Evolutionary conservation across 306 rosid genomes (phyloP).

Genomic region (Pterocarpus santalinus): DNA sequence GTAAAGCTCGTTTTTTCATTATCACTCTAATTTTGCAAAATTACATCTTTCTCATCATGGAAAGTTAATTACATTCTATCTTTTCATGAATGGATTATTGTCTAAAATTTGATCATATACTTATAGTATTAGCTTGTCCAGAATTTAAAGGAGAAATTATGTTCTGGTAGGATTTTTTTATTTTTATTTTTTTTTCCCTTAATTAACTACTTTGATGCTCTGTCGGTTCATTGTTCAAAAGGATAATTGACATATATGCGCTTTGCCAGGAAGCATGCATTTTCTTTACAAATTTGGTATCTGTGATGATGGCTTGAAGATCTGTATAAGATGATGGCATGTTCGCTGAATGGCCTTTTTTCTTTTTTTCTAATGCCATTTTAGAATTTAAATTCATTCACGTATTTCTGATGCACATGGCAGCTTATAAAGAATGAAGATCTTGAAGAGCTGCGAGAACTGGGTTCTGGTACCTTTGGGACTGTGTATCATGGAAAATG

Average conservation of each 20-base stretch:
- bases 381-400: slow-evolving; percentile 20
- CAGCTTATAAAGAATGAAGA: slow-evolving; percentile 88
- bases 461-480: slow-evolving; percentile 96
- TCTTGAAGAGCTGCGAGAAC: slow-evolving; percentile 89
- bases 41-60: slow-evolving; percentile 5
- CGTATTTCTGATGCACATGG: slow-evolving; percentile 47
- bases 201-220: slow-evolving; percentile 4
- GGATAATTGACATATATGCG: not conserved
- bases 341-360: not conserved
- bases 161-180: not conserved
- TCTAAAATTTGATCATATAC: slow-evolving; percentile 9
- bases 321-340: slow-evolving; percentile 16
- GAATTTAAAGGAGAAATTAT: slow-evolving; percentile 13
- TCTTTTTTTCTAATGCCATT: not conserved
- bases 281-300: slow-evolving; percentile 14
- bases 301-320: slow-evolving; percentile 23
- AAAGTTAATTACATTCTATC: not conserved
- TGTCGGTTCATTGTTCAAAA: slow-evolving; percentile 14
- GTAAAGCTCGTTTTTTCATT: slow-evolving; percentile 5
- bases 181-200: not conserved
- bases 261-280: slow-evolving; percentile 24
- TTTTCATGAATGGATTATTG: not conserved
- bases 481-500: slow-evolving; percentile 97
- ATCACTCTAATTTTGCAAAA: not conserved
- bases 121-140: not conserved